Conservation (phyloP, 1,139 yeast genomes). For the Geotrichum australiense region DNA sequence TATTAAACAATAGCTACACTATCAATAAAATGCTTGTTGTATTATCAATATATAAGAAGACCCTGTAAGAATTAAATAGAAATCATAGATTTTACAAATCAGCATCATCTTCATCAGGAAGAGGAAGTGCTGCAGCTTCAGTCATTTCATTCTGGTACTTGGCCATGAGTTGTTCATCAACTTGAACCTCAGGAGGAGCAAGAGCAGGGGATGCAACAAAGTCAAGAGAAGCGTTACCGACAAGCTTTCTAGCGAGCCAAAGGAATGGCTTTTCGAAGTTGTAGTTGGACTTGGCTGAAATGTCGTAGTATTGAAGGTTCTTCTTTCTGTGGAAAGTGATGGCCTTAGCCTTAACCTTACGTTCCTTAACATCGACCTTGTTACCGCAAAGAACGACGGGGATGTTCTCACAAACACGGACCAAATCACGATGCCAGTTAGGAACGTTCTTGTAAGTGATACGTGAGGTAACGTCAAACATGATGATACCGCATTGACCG, state of each 20-base stretch:
- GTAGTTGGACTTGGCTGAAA: conserved; percentile 98
- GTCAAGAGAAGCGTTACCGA: conserved; percentile 96
- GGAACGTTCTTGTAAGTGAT: conserved; percentile 99
- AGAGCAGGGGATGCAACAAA: conserved; percentile 98
- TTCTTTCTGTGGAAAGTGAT: conserved; percentile 99
- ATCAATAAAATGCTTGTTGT: background rate
- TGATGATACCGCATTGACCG: conserved; percentile 99
- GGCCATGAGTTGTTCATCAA: conserved; percentile 92
- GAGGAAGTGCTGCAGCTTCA: conserved; percentile 98
- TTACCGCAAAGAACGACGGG: conserved; percentile 99
- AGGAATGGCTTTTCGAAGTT: conserved; percentile 99
- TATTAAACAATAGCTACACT: background rate
- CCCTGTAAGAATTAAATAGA: background rate
- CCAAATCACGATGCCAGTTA: conserved; percentile 98
- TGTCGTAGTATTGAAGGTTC: conserved; percentile 98
- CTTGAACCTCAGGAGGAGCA: conserved; percentile 99
- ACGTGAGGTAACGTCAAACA: conserved; percentile 99
- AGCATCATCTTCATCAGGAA: conserved; percentile 99
- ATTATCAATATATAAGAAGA: background rate
- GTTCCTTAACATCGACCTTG: conserved; percentile 98
- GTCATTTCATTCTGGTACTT: conserved; percentile 99
- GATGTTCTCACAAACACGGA: conserved; percentile 98
- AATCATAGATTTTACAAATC: conserved; percentile 55
- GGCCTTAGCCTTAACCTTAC: conserved; percentile 99
- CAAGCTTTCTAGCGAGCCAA: conserved; percentile 99